A percentile compares a stretch with the other conserved stretches of the same genome.
phyloP scores from a whole-genome alignment of 257 asterid species.

The Rauvolfia tetraphylla region DNA sequence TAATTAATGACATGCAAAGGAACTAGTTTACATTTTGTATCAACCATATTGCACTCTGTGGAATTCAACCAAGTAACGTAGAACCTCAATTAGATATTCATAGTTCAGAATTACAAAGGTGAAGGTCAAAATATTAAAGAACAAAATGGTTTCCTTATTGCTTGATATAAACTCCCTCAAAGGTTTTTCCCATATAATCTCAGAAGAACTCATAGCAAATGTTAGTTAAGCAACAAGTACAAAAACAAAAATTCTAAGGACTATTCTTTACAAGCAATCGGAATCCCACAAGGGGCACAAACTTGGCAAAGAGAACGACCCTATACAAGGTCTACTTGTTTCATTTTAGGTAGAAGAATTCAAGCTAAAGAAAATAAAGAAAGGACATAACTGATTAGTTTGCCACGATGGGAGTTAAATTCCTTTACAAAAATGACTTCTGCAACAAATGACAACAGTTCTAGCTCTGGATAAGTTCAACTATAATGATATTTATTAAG shows the following conservation, averaged over 20 bases:
- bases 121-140: background rate
- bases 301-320: background rate
- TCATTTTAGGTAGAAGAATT: background rate
- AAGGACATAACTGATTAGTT: background rate
- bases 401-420: background rate
- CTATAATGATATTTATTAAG: background rate
- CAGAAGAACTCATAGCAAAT: background rate
- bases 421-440: background rate
- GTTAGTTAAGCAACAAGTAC: background rate
- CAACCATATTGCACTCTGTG: background rate
- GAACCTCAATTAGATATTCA: background rate
- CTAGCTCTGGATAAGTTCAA: background rate
- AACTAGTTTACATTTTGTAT: background rate
- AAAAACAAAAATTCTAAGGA: background rate
- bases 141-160: background rate
- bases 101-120: background rate
- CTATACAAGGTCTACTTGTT: background rate
- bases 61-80: background rate
- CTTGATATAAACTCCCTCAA: background rate
- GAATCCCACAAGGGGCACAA: background rate
- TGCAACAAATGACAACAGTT: background rate
- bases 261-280: background rate
- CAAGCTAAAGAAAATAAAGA: background rate
- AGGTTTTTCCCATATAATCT: background rate
- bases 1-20: constrained; percentile 5